Base-by-base conservation (phyloP, 2,329 filamentous ascomycete species). In the Salinomyces thailandicus region DNA sequence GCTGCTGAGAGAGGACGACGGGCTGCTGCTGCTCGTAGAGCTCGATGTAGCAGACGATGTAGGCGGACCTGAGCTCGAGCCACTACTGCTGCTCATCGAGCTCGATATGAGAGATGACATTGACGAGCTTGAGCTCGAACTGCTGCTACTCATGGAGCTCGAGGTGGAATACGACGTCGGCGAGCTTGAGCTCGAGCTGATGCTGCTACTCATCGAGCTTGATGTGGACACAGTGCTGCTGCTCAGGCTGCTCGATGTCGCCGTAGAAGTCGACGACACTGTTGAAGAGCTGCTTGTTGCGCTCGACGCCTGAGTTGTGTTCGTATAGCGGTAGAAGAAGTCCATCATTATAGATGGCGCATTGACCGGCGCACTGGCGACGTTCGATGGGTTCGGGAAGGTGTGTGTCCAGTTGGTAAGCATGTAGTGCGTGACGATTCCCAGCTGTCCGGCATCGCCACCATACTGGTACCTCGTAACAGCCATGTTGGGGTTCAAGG, bases 381-480 rank as follows among this genome's bases (percentile, higher is more conserved):
- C 33, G 13, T 24, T 32, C 8, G 36, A 36, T 8, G 33, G 48
- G 16, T 50, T 58, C 1, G 59, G 57, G 52, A 55, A 64, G 18
- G 53, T 46, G 38, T 63, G 61, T 5, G 41, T 41, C 38, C 61
- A 39, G 13, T 58, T 57, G 5, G 37, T 50, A 22, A 59, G 51
- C 13, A 47, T 53, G 44, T 61, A 61, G 28, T 63, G 60, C 17
- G 58, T 52, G 1, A 63, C 49, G 12, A 34, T 55, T 44, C 45
- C 56, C 47, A 59, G 33, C 39, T 57, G 36, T 49, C 53, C 40
- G 35, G 50, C 18, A 39, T 53, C 15, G 53, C 57, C 36, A 28
- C 46, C 39, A 42, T 48, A 33, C 20, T 42, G 36, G 18, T 42
- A 45, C 7, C 44, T 51, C 2, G 44, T 47, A 5, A 44, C 45